Percentiles rank a stretch among this genome's conserved stretches.
Evolutionary conservation across 257 asterid species (phyloP).

Genomic region (Mitragyna speciosa): DNA sequence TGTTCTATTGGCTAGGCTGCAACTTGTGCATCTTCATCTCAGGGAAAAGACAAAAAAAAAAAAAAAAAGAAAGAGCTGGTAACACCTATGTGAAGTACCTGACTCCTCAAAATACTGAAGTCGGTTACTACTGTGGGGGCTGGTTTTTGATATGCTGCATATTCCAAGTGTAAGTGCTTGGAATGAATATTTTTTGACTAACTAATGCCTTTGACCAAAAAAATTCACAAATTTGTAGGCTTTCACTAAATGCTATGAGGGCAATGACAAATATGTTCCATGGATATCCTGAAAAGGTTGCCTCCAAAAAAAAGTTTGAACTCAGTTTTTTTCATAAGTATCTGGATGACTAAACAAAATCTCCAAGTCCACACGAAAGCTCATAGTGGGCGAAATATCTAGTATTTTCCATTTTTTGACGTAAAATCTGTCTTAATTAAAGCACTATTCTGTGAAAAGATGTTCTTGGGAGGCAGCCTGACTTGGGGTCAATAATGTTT

Average conservation of each 20-base stretch:
- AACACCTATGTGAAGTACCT: conserved; percentile 6
- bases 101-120: conserved; percentile 15
- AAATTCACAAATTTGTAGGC: conserved; percentile 1
- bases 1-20: neutral
- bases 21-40: neutral
- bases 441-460: conserved; percentile 10
- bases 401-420: conserved; percentile 1
- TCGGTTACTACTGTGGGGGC: neutral
- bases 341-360: conserved; percentile 19
- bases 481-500: neutral
- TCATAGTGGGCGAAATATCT: conserved; percentile 4
- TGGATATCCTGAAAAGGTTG: conserved; percentile 23
- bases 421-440: neutral
- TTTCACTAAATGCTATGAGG: neutral
- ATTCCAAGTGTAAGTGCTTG: neutral
- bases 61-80: neutral
- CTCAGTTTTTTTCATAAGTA: neutral
- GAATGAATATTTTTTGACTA: conserved; percentile 5
- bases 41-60: neutral
- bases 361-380: conserved; percentile 21
- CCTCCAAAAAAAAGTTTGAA: neutral
- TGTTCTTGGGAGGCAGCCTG: conserved; percentile 39
- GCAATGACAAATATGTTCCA: conserved; percentile 22
- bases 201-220: neutral
- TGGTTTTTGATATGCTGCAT: neutral